Evolutionary conservation across 352 stramenopile species (phyloP).

Genomic region (Thraustochytrium striatum): DNA sequence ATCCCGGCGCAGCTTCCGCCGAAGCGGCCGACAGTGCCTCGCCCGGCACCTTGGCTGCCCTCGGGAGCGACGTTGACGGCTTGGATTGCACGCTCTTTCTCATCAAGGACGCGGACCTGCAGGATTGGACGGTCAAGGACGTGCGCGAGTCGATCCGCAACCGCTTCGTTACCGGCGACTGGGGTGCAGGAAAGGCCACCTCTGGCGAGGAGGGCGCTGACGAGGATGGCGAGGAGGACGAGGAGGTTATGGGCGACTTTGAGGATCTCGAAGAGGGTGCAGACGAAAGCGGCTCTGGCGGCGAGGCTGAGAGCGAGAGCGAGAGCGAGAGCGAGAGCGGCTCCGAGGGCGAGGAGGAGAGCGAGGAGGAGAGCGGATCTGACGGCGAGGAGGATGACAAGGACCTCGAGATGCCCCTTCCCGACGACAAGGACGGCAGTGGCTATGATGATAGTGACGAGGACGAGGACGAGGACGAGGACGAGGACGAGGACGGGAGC

Average conservation of each 20-base stretch:
- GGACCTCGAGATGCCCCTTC: slow-evolving; percentile 50
- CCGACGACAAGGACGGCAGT: slow-evolving; percentile 53
- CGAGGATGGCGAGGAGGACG: slow-evolving; percentile 66
- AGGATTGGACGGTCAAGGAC: slow-evolving; percentile 5
- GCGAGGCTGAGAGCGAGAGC: slow-evolving; percentile 52
- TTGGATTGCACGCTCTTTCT: slow-evolving; percentile 40
- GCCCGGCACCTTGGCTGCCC: background rate
- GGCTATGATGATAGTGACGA: slow-evolving; percentile 60
- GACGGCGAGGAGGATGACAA: slow-evolving; percentile 63
- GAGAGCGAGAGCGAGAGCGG: slow-evolving; percentile 53
- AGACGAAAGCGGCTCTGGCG: slow-evolving; percentile 80
- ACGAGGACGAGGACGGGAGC: slow-evolving; percentile 49
- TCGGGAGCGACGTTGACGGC: background rate
- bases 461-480: slow-evolving; percentile 49
- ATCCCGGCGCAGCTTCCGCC: background rate
- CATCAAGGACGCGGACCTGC: slow-evolving; percentile 65
- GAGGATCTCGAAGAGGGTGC: slow-evolving; percentile 78
- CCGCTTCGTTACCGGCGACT: slow-evolving; percentile 54
- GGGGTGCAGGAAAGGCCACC: slow-evolving; percentile 21
- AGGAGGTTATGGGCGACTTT: slow-evolving; percentile 89
- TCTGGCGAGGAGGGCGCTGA: background rate
- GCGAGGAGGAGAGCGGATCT: slow-evolving; percentile 52
- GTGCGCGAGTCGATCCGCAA: slow-evolving; percentile 45
- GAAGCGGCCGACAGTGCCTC: slow-evolving; percentile 31
- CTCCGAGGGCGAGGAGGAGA: slow-evolving; percentile 54